Percentiles rank a stretch among this genome's conserved stretches.
These are phyloP conservation scores for Hypholoma fasciculare DNA, from an alignment of 768 basidiomycete genomes.

Conservation along the genomic window DNA sequence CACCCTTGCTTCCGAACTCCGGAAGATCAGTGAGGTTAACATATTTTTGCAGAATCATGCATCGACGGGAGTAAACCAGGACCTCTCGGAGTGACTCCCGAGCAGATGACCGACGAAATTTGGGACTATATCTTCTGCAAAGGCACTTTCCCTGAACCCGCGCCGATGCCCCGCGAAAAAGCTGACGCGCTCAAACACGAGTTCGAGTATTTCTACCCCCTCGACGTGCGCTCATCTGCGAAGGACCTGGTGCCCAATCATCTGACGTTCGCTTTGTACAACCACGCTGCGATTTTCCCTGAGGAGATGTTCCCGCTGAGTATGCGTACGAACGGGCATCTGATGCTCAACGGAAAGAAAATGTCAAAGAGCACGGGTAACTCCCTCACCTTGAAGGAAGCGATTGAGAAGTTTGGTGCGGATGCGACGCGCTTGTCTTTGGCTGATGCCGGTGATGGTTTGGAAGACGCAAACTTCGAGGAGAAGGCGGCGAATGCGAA, in stretches of 20 bases:
- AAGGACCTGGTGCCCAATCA: constrained; percentile 97
- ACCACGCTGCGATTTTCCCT: constrained; percentile 94
- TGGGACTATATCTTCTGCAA: constrained; percentile 93
- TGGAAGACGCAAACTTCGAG: constrained; percentile 99
- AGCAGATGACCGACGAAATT: constrained; percentile 95
- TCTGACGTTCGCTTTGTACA: constrained; percentile 91
- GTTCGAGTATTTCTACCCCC: constrained; percentile 96
- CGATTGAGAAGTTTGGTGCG: constrained; percentile 93
- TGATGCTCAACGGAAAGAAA: constrained; percentile 98
- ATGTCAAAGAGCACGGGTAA: constrained; percentile 99
- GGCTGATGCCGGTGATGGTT: constrained; percentile 96
- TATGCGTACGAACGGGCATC: constrained; percentile 94
- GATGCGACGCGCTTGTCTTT: constrained; percentile 90
- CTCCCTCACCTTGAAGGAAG: constrained; percentile 85
- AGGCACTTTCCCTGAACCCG: constrained; percentile 69
- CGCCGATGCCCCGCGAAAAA: constrained; percentile 72
- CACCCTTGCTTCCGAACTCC: not conserved
- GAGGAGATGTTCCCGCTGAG: constrained; percentile 87
- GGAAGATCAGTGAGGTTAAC: not conserved
- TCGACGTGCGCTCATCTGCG: constrained; percentile 96
- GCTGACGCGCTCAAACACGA: constrained; percentile 85
- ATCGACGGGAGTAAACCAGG: constrained; percentile 82
- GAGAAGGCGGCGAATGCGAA: constrained; percentile 98
- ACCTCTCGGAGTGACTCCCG: constrained; percentile 79
- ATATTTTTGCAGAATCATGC: constrained; percentile 47